Conservation (phyloP, 768 basidiomycete genomes). For the Clitopilus hobsonii region DNA sequence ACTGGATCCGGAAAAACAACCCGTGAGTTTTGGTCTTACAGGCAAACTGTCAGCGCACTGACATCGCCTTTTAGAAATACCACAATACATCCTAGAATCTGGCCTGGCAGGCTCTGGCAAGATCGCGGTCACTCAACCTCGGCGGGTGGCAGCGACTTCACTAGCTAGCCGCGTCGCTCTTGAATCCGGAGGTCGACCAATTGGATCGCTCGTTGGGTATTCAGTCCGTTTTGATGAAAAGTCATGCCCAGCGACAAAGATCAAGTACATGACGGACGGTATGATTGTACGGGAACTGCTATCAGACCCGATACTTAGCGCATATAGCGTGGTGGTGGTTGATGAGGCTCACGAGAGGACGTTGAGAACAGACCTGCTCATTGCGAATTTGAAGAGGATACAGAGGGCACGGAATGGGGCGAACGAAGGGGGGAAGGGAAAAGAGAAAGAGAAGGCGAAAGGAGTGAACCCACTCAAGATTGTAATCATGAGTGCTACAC, state of each 20-base stretch:
- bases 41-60: not conserved
- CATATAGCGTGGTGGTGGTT: conserved; percentile 85
- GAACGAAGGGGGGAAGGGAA: conserved; percentile 32
- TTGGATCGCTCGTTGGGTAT: conserved; percentile 87
- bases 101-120: conserved; percentile 65
- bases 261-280: conserved; percentile 97
- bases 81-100: conserved; percentile 89
- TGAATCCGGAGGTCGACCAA: conserved; percentile 61
- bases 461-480: conserved; percentile 74
- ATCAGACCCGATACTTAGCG: conserved; percentile 67
- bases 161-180: conserved; percentile 88
- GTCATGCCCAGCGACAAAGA: conserved; percentile 63
- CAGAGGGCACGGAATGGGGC: conserved; percentile 55
- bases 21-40: conserved; percentile 53
- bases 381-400: conserved; percentile 85
- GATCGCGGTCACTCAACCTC: conserved; percentile 93
- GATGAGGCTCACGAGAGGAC: conserved; percentile 99
- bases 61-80: conserved; percentile 64
- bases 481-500: conserved; percentile 95
- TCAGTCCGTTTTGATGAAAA: conserved; percentile 94
- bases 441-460: conserved; percentile 33
- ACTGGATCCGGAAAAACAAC: conserved; percentile 99
- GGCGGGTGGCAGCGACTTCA: conserved; percentile 91
- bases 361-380: conserved; percentile 88
- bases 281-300: conserved; percentile 95